These are phyloP conservation scores for Protomyces arabidopsidicola DNA, from an alignment of 1,139 yeast genomes.

Conservation along the genomic window DNA sequence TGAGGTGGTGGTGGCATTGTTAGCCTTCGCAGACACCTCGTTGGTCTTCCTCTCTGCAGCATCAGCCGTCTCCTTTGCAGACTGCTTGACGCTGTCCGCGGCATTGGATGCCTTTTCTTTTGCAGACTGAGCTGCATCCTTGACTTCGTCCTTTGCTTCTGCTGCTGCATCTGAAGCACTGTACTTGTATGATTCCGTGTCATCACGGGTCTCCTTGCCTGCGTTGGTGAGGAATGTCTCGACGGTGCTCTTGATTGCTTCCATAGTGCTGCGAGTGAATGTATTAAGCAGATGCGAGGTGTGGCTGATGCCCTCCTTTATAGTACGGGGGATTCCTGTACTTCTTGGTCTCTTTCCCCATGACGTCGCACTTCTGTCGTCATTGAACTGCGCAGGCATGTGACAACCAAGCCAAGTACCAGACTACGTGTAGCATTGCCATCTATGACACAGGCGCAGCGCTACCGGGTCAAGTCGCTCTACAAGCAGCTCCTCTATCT, in stretches of 20 bases:
- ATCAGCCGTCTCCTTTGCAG: background rate
- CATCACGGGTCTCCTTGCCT: background rate
- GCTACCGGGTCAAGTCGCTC: constrained; percentile 30
- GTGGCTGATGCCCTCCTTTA: no score
- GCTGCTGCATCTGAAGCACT: background rate
- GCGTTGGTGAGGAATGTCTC: constrained; percentile 14
- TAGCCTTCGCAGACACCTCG: background rate
- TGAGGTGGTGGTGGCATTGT: background rate
- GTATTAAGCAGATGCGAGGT: no score
- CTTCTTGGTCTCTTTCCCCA: no score
- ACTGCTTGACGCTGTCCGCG: background rate
- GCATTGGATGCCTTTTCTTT: background rate
- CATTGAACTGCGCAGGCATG: no score
- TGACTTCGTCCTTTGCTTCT: background rate
- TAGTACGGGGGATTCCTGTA: no score
- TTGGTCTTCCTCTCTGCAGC: background rate
- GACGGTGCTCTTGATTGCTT: background rate
- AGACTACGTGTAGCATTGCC: no score
- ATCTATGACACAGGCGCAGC: background rate
- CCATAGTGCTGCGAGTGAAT: background rate
- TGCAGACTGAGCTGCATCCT: background rate
- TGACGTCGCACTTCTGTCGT: no score
- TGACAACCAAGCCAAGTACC: no score
- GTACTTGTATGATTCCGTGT: constrained; percentile 1
- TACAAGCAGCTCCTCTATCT: constrained; percentile 32